Evolutionary conservation across 2,329 filamentous ascomycete genomes (phyloP), one percentile per base, ranked within the genome.

Genomic region (Coniochaeta sp.): DNA sequence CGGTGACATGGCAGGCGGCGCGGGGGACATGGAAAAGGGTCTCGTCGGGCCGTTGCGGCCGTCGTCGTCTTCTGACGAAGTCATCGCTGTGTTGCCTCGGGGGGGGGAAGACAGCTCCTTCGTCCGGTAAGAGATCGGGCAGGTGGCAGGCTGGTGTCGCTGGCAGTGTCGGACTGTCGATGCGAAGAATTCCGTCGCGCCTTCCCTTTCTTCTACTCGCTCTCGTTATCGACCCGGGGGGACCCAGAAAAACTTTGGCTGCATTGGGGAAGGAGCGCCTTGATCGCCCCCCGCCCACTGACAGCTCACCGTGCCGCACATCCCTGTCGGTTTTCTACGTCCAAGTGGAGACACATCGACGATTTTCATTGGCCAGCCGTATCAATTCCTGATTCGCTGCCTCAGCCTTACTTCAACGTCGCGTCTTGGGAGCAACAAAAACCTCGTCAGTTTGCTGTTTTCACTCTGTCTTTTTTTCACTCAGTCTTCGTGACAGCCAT

Each of bases 61-160:
- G 64, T 64, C 64, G 63, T 68, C 64, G 60, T 62, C 60, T 59
- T 64, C 62, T 70, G 81, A 82, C 81, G 81, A 84, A 82, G 79
- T 83, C 81, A 84, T 84, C 80, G 81, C 81, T 83, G 75, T 78
- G n/a, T 72, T 70, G 69, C 65, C n/a, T n/a, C n/a, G n/a, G n/a
- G n/a, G n/a, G 62, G 62, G 59, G 64, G 67, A 72, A n/a, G n/a
- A 80, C 80, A 82, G 81, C 81, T 83, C 80, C 75, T 83, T 81
- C 80, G 80, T 77, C 81, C 73, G 65, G 36, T 12, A 30, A 28
- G n/a, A 26, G 50, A 24, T 24, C 12, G 50, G 12, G 32, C 6
- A 17, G 38, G 34, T 56, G 30, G 54, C 54, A 36, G 28, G 52
- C 16, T n/a, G 52, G 28, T n/a, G 26, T 22, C 10, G 24, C 24